Percentiles rank a stretch among this genome's conserved stretches.
Conservation (phyloP, 306 rosid genomes). For the Castanea crenata region DNA sequence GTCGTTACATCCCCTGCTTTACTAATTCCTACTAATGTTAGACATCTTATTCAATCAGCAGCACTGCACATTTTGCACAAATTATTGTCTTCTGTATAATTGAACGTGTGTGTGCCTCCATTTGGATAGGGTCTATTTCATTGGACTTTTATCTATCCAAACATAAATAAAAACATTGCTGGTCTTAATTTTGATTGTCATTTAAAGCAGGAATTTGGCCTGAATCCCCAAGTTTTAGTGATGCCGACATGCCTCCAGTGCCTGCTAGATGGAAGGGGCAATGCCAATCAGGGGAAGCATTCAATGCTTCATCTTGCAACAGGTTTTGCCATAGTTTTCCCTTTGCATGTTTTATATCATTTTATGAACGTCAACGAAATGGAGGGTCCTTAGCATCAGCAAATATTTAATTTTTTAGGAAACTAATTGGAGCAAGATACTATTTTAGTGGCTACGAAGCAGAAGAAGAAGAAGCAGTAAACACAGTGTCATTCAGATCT, state of each 20-base stretch:
- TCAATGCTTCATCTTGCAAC: constrained; percentile 76
- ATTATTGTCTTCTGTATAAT: constrained; percentile 5
- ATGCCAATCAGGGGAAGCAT: constrained; percentile 74
- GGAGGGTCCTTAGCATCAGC: constrained; percentile 23
- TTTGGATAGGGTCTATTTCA: neutral
- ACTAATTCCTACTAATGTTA: neutral
- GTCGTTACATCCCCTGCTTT: neutral
- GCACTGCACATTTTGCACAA: neutral
- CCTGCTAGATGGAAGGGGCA: constrained; percentile 65
- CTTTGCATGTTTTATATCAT: constrained; percentile 14
- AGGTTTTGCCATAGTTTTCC: constrained; percentile 44
- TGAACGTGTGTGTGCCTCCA: neutral
- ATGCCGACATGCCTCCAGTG: constrained; percentile 65
- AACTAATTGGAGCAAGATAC: constrained; percentile 83
- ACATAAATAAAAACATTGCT: neutral
- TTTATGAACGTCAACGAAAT: neutral
- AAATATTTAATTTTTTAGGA: constrained; percentile 45
- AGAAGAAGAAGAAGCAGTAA: constrained; percentile 57
- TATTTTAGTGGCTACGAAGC: constrained; percentile 68
- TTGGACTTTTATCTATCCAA: neutral
- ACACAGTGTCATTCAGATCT: constrained; percentile 56
- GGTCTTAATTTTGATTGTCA: constrained; percentile 14
- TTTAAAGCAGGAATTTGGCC: constrained; percentile 76
- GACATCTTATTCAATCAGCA: neutral
- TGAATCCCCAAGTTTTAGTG: constrained; percentile 74